Evolutionary conservation across 352 stramenopile species (phyloP), one percentile per base, ranked within the genome.

Genomic region (Nothophytophthora sp.): DNA sequence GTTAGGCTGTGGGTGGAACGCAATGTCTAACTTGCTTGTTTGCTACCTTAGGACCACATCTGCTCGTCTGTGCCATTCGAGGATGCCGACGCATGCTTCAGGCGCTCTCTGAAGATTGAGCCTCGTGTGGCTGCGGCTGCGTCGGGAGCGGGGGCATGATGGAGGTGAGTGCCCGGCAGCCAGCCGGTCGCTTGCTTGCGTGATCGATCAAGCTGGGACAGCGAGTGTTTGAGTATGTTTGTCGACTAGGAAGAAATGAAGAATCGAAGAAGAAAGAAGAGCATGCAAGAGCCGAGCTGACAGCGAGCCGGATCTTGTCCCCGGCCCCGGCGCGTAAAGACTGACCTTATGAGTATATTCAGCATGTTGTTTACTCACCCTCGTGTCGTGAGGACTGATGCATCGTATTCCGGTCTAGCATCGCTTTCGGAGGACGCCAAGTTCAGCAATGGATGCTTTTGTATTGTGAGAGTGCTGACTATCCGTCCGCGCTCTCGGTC

Each of bases 71-170:
- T 90, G 28, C 73, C 82, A 9, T 90, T 76, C 41, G 38, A 61
- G 13, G 73, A 90, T 33, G 62, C 72, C 4, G 86, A 95, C 18
- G 60, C 80, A n/a, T 92, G 83, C 55, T 95, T 94, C 46, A 62
- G 58, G 23, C 81, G 86, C 2, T 95, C 86, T 22, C 49, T 95
- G 8, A 86, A 91, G 53, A 74, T 95, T 11, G 86, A 95, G 34
- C 86, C 86, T 20, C 80, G 86, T 20, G 80, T 94, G 22, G 73
- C 76, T 23, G 73, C 81, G 18, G 58, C 69, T 47, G 54, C 23
- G 3, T 19, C 58, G 3, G 48, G 63, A 16, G 13, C 51, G 30
- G 50, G 28, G 4, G 4, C 29, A 15, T 35, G 29, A 35, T n/a
- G n/a, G n/a, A n/a, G n/a, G n/a, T 64, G 30, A 39, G 19, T 13